Evolutionary conservation across 768 basidiomycete genomes (phyloP).

Genomic region (Pisolithus marmoratus): DNA sequence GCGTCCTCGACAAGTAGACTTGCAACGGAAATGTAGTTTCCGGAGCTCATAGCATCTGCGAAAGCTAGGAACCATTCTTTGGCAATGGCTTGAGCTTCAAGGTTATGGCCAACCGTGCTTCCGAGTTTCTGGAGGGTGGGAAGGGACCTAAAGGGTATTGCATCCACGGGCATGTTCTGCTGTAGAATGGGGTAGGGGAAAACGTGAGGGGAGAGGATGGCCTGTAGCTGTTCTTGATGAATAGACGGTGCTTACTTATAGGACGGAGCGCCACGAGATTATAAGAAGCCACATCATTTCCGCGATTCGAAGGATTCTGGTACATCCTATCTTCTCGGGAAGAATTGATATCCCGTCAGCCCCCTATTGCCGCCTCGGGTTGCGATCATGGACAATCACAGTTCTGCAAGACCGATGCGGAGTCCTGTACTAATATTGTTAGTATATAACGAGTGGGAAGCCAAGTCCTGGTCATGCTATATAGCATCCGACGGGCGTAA

Average conservation of each 20-base stretch:
- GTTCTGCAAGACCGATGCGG: too few relatives aligned
- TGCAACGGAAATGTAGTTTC: conserved; percentile 12
- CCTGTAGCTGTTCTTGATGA: background rate
- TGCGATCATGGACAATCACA: too few relatives aligned
- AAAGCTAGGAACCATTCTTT: conserved; percentile 21
- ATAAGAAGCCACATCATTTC: background rate
- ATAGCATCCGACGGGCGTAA: too few relatives aligned
- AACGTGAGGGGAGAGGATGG: background rate
- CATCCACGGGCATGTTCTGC: background rate
- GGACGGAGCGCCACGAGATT: too few relatives aligned
- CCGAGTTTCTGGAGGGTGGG: conserved; percentile 25
- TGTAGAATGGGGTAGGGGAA: background rate
- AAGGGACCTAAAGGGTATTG: conserved; percentile 6
- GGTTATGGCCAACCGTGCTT: conserved; percentile 10
- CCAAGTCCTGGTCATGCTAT: too few relatives aligned
- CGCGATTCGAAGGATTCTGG: background rate
- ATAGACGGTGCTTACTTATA: background rate
- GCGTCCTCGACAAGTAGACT: conserved; percentile 26
- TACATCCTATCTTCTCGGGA: too few relatives aligned
- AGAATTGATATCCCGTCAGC: too few relatives aligned
- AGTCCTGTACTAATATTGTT: too few relatives aligned
- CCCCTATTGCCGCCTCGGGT: too few relatives aligned
- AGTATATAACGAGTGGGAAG: too few relatives aligned
- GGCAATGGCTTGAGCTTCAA: conserved; percentile 18
- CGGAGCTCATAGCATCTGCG: conserved; percentile 15